Conservation (phyloP, 352 stramenopile species). For the Phytophthora melonis region DNA sequence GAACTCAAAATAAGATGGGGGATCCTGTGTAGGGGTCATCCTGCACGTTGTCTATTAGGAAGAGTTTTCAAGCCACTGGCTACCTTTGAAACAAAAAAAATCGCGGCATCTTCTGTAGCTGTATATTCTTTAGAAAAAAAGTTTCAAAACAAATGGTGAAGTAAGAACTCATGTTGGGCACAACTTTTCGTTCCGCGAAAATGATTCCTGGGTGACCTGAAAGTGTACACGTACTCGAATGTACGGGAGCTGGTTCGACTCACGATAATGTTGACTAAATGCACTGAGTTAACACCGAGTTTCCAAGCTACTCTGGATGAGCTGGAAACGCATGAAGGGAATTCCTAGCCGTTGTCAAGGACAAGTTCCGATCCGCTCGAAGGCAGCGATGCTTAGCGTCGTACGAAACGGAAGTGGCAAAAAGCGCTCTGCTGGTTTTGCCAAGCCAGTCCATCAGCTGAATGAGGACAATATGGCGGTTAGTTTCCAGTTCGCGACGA, state of each 20-base stretch:
- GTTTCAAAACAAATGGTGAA: no score
- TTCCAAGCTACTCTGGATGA: neutral
- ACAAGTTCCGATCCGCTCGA: conserved; percentile 11
- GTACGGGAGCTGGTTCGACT: conserved; percentile 3
- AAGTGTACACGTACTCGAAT: conserved; percentile 5
- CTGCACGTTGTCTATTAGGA: no score
- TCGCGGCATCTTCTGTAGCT: no score
- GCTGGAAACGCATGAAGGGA: neutral
- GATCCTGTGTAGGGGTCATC: no score
- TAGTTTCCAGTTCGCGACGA: conserved; percentile 8
- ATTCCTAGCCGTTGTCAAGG: conserved; percentile 2
- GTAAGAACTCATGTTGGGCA: neutral
- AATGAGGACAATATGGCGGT: conserved; percentile 1
- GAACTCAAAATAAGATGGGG: no score
- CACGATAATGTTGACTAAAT: neutral
- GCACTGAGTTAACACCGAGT: neutral
- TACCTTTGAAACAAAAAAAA: no score
- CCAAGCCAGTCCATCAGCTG: neutral
- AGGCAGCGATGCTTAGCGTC: conserved; percentile 5
- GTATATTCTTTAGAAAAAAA: no score
- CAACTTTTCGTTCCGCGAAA: neutral
- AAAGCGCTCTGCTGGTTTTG: neutral
- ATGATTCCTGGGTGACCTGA: neutral
- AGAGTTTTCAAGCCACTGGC: no score
- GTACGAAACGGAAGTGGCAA: neutral